Evolutionary conservation across 306 rosid species (phyloP), one percentile per base, ranked within the genome.

Genomic region (Cucumis melo): DNA sequence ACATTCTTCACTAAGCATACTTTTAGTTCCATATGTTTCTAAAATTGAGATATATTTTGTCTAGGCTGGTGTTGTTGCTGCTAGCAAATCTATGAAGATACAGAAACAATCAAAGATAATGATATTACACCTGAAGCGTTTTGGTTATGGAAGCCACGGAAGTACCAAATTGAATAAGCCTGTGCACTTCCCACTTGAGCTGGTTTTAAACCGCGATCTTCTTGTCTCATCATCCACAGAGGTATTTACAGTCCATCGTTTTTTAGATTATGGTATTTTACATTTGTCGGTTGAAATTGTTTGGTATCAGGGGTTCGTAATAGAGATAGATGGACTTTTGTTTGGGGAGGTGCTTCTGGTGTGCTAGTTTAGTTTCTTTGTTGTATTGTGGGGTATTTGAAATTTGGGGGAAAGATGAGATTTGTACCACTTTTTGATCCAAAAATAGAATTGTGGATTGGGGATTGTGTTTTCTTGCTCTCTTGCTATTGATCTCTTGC

Each of bases 101-200:
- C 87, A 79, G 80, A 87, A 84, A 17, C 99, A 89, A 75, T 83
- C 99, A 6, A 90, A 90, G 87, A 86, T 95, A 77, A 78, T 95
- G 99, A 89, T 95, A 84, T 80, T 95, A 87, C 99, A 95, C 80
- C 83, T 92, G 83, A 92, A 80, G 98, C 97, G 98, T 17, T 95
- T 95, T 80, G 60, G 93, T 79, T 95, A 95, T 77, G 99, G 98
- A 85, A 88, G 87, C 83, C 99, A 90, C 78, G 99, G 99, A 85
- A 95, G 98, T 87, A 87, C 98, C n/a, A 95, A 95, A 82, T 67
- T 95, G 88, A 91, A 61, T 71, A 95, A 95, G 92, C 88, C 92
- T 2, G 98, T 95, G 78, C 86, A 48, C 79, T 92, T 95, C 78
- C 98, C 93, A 72, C 91, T 88, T 19, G 98, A 89, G 63, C 63